Percentiles rank a stretch among this genome's conserved stretches.
Evolutionary conservation across 2,329 filamentous ascomycete species (phyloP).

Genomic region (Tricladium varicosporioides): DNA sequence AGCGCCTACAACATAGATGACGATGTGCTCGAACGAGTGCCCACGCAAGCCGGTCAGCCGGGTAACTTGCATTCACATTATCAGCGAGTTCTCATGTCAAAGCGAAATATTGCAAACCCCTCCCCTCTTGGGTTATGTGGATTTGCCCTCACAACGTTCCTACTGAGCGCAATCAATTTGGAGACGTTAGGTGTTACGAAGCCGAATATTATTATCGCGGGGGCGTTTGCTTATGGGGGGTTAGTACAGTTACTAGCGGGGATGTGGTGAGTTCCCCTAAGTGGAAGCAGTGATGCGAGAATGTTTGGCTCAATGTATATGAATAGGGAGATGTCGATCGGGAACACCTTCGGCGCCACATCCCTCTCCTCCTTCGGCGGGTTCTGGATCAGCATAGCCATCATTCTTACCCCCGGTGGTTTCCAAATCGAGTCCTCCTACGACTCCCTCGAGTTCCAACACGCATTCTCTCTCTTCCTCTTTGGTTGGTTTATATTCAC

Average conservation of each 20-base stretch:
- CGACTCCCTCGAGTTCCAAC: slow-evolving; percentile 47
- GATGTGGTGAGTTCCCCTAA: slow-evolving; percentile 67
- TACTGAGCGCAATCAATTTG: slow-evolving; percentile 74
- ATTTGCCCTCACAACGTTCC: slow-evolving; percentile 81
- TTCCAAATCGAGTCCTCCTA: slow-evolving; percentile 61
- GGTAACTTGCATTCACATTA: no score
- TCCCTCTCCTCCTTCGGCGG: slow-evolving; percentile 79
- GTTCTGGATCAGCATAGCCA: slow-evolving; percentile 77
- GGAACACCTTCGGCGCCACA: slow-evolving; percentile 83
- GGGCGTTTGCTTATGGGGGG: slow-evolving; percentile 75
- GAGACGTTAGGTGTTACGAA: slow-evolving; percentile 55
- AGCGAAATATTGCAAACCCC: slow-evolving; percentile 46
- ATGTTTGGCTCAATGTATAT: slow-evolving; percentile 2
- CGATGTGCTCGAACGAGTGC: no score
- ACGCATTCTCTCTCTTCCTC: slow-evolving; percentile 72
- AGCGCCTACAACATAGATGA: neutral
- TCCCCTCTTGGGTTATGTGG: slow-evolving; percentile 58
- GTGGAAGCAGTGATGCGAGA: neutral
- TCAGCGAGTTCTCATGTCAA: neutral
- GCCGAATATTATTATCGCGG: slow-evolving; percentile 66
- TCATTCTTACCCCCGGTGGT: slow-evolving; percentile 64
- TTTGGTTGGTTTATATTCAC: slow-evolving; percentile 84
- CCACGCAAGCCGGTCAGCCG: no score
- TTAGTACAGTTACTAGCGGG: slow-evolving; percentile 76
- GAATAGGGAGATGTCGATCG: slow-evolving; percentile 77